Evolutionary conservation across 2,329 filamentous ascomycete species (phyloP), one percentile per base, ranked within the genome.

Genomic region (Penicillium sp.): DNA sequence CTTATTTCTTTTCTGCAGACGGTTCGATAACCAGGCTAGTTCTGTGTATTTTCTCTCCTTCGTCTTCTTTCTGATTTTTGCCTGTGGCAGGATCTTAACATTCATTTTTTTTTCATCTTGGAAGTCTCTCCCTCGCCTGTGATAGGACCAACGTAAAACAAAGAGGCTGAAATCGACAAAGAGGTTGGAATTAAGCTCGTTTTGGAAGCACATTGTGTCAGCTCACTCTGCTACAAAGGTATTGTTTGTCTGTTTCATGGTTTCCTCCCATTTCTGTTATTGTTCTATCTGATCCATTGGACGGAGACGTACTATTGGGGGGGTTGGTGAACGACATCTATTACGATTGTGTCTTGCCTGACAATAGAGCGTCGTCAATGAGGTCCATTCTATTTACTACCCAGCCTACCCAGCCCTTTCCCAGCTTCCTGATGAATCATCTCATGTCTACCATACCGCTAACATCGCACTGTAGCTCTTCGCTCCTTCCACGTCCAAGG

Each of bases 1-100:
- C 62, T 54, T 48, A 49, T 45, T 44, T 36, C 43, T 50, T 40
- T 53, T 46, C 55, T 33, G 50, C 49, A 51, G 33, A 49, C 49
- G 49, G 57, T 65, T 69, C 59, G 62, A 61, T 57, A 59, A 41
- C 55, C 44, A 64, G 67, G 67, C 67, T 57, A 68, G 67, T 62
- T 67, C 66, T 69, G 63, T 64, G 50, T 64, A 57, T 47, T 60
- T 62, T 64, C 57, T 49, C 53, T 67, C 54, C 55, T 55, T 57
- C 50, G 54, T 38, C 55, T 46, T 56, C 54, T 57, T 58, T 53
- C 65, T 57, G 53, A 59, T 41, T 49, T 60, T 60, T 61, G 66
- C 64, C 66, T 67, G 65, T 61, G 64, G 66, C 65, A 61, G 53
- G 61, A 61, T 60, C 53, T 56, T 46, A 59, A 59, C 60, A 57